Percentiles rank a stretch among this genome's conserved stretches.
Conservation (phyloP, 495 filamentous ascomycete genomes). For the Lophiotrema nucula region DNA sequence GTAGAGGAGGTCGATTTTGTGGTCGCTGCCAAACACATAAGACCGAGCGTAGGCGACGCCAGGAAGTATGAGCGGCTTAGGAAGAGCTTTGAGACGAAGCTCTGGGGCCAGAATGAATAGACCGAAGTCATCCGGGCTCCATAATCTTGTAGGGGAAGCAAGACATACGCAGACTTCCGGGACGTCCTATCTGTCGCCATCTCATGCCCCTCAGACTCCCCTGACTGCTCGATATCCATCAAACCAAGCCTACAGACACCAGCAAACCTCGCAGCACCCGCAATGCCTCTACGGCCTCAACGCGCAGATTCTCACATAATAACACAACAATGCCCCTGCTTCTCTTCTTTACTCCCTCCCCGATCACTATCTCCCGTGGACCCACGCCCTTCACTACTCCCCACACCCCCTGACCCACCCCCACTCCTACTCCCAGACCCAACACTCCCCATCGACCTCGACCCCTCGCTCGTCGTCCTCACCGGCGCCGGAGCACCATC, state of each 20-base stretch:
- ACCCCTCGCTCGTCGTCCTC: too few relatives aligned
- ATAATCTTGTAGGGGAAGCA: not conserved
- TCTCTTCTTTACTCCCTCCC: too few relatives aligned
- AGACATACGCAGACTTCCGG: too few relatives aligned
- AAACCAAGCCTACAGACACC: not conserved
- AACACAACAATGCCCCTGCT: too few relatives aligned
- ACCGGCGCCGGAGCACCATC: too few relatives aligned
- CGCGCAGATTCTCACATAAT: too few relatives aligned
- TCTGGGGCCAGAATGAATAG: not conserved
- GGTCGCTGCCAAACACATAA: conserved; percentile 65
- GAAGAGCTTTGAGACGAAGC: conserved; percentile 34
- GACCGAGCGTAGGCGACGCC: conserved; percentile 76
- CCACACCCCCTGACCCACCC: too few relatives aligned
- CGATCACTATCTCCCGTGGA: too few relatives aligned
- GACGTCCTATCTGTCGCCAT: too few relatives aligned
- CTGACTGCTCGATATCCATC: not conserved
- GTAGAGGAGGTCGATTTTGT: conserved; percentile 66
- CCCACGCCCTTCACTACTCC: too few relatives aligned
- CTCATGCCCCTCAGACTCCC: not conserved
- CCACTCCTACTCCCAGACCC: too few relatives aligned
- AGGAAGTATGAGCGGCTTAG: conserved; percentile 65
- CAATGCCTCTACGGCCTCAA: not conserved
- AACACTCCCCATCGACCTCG: too few relatives aligned
- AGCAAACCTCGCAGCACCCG: not conserved
- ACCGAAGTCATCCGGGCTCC: not conserved